Evolutionary conservation across 1,139 yeast genomes (phyloP).

Genomic region (Suhomyces terraborum): DNA sequence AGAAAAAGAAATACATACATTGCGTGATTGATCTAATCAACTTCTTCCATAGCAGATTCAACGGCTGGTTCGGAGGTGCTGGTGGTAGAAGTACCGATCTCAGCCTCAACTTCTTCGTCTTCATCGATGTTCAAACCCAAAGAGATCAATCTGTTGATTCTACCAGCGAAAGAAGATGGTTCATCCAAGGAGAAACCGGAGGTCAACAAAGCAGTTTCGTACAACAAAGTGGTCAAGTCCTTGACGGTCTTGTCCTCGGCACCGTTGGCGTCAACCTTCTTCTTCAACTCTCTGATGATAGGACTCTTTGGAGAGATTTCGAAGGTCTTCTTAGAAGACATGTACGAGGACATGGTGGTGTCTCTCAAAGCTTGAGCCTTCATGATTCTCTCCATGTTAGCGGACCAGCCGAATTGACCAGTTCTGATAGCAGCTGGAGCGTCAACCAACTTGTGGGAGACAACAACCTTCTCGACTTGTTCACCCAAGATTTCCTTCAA

Average conservation of each 20-base stretch:
- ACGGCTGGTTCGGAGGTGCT: constrained; percentile 62
- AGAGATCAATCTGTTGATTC: constrained; percentile 97
- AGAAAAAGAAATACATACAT: constrained; percentile 16
- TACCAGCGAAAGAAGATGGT: constrained; percentile 94
- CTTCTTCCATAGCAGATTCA: constrained; percentile 99
- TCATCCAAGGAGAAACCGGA: constrained; percentile 99
- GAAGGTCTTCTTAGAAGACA: constrained; percentile 98
- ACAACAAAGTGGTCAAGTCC: constrained; percentile 94
- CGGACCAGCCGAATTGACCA: constrained; percentile 99
- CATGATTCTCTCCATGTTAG: constrained; percentile 99
- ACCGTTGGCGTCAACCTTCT: constrained; percentile 96
- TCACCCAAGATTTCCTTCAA: constrained; percentile 97
- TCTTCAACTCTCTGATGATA: constrained; percentile 91
- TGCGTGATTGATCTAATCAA: constrained; percentile 59
- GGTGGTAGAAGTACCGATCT: constrained; percentile 51
- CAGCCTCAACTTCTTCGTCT: constrained; percentile 52
- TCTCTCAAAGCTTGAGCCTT: constrained; percentile 99
- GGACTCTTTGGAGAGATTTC: constrained; percentile 98
- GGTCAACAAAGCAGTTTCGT: constrained; percentile 96
- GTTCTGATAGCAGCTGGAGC: constrained; percentile 99
- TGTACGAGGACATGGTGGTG: constrained; percentile 97
- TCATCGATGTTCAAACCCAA: constrained; percentile 98
- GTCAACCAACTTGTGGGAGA: constrained; percentile 94
- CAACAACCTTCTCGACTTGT: constrained; percentile 98
- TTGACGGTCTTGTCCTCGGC: constrained; percentile 98